These are phyloP conservation scores for Salvia rosmarinus DNA, from an alignment of 257 asterid genomes.

Conservation along the genomic window DNA sequence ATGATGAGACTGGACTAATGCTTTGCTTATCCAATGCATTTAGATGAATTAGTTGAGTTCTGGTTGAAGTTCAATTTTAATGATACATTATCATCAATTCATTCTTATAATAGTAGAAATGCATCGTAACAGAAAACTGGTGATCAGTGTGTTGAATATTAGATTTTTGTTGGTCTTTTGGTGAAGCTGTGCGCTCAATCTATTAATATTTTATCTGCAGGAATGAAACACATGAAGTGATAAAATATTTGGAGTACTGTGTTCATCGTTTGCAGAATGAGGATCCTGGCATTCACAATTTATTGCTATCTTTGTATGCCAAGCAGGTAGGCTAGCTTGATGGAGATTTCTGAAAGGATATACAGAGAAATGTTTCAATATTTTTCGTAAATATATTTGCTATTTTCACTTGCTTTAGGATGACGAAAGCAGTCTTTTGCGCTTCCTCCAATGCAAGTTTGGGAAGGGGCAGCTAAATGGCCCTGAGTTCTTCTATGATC, in stretches of 20 bases:
- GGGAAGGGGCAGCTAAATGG: slow-evolving; percentile 82
- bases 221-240: slow-evolving; percentile 98
- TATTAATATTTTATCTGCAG: slow-evolving; percentile 48
- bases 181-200: slow-evolving; percentile 21
- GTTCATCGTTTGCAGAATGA: slow-evolving; percentile 94
- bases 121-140: slow-evolving; percentile 18
- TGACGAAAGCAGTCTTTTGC: slow-evolving; percentile 94
- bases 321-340: slow-evolving; percentile 68
- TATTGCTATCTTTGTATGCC: slow-evolving; percentile 83
- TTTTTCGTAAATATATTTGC: slow-evolving; percentile 36
- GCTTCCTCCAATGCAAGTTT: slow-evolving; percentile 90
- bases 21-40: slow-evolving; percentile 10
- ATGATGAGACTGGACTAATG: no score
- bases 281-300: slow-evolving; percentile 95
- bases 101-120: slow-evolving; percentile 10
- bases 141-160: slow-evolving; percentile 17
- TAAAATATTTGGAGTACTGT: slow-evolving; percentile 90
- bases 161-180: slow-evolving; percentile 21
- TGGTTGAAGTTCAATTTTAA: slow-evolving; percentile 23
- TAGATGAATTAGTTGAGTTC: slow-evolving; percentile 15
- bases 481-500: slow-evolving; percentile 91
- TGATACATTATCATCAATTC: slow-evolving; percentile 23
- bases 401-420: slow-evolving; percentile 51
- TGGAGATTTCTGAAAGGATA: neutral
- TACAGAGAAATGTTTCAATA: slow-evolving; percentile 3